Base-by-base conservation (phyloP, 768 basidiomycete species). In the Tulasnella sp. region DNA sequence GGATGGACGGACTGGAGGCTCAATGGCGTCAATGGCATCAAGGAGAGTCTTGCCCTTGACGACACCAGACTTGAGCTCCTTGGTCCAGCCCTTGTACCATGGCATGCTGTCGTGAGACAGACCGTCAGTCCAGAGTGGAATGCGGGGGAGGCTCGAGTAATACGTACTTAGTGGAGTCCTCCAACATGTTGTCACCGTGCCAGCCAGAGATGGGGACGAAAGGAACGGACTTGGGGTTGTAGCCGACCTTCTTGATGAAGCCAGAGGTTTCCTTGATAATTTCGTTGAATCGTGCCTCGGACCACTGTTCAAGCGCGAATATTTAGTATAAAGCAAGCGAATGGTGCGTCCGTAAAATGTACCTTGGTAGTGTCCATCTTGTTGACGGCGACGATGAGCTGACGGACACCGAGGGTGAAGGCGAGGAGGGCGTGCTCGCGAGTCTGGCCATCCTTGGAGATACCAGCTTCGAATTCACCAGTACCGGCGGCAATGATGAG, bases 161-260 rank as follows among this genome's bases (percentile, higher is more conserved):
- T 21, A 86, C 92, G 74, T 85, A 95, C 95, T 99, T 99, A 88
- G 86, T 1, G 83, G 98, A 98, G 88, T 97, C 95, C 91, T 99
- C 97, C 89, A 99, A 90, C 97, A 99, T 99, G 94, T 99, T 99
- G 92, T 99, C 98, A 85, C 98, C 98, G 90, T 99, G 97, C 98
- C 98, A 99, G 84, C 98, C 98, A 81, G 98, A 99, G 88, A 99
- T 99, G 85, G 98, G 98, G 81, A 99, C 97, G 89, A 99, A 99
- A 81, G 97, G 91, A 82, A 99, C 96, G 79, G 92, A 86, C 91
- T 98, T 98, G 87, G 97, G 97, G 93, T 99, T 98, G 91, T 98
- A 99, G 77, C 97, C 97, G 85, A 98, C 97, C 91, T 98, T 98
- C 92, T 97, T 98, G 87, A 98, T 97, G 91, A 98, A 98, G 87